A percentile compares a stretch with the other conserved stretches of the same genome.
These are phyloP conservation scores for Acer negundo DNA, from an alignment of 345 rosid species.

Conservation along the genomic window DNA sequence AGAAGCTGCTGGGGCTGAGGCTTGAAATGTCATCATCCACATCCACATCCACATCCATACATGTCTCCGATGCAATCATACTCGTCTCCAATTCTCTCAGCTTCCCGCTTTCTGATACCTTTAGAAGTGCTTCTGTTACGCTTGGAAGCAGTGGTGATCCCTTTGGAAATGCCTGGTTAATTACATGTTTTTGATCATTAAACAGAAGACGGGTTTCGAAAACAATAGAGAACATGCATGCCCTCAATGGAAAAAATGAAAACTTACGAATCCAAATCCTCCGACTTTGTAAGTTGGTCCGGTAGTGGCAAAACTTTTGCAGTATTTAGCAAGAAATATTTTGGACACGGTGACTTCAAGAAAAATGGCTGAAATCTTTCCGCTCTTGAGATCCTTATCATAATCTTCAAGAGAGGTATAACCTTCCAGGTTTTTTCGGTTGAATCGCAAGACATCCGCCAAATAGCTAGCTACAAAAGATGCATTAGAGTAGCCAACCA, in stretches of 20 bases:
- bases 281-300: constrained; percentile 22
- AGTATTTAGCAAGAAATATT: constrained; percentile 23
- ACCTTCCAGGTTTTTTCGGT: background rate
- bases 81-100: constrained; percentile 22
- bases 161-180: constrained; percentile 21
- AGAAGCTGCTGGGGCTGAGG: constrained; percentile 17
- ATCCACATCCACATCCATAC: constrained; percentile 10
- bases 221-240: no score
- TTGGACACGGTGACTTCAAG: constrained; percentile 29
- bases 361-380: constrained; percentile 28
- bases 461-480: constrained; percentile 15
- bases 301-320: constrained; percentile 17
- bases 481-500: constrained; percentile 15
- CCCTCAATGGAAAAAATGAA: no score
- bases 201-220: no score
- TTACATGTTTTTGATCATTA: no score
- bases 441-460: constrained; percentile 14
- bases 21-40: constrained; percentile 20
- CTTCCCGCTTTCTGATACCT: constrained; percentile 31
- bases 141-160: constrained; percentile 28
- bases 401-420: constrained; percentile 10
- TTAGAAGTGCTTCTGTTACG: constrained; percentile 28
- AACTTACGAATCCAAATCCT: constrained; percentile 8
- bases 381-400: constrained; percentile 6
- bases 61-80: constrained; percentile 13